These are phyloP conservation scores for Aureobasidium sp. DNA, from an alignment of 2,329 filamentous ascomycete species.

Conservation along the genomic window DNA sequence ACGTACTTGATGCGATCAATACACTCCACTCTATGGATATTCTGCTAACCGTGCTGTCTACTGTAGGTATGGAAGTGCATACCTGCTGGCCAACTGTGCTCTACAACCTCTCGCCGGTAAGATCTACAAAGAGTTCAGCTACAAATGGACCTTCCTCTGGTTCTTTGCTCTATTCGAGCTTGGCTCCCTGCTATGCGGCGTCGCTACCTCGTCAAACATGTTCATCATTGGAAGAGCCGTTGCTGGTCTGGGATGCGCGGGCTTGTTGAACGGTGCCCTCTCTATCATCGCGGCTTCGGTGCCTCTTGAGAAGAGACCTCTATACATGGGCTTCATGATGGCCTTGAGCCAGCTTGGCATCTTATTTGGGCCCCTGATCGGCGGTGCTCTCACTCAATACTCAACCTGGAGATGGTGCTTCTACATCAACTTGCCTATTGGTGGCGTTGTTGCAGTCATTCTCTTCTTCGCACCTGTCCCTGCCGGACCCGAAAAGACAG, in stretches of 20 bases:
- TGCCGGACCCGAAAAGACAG: conserved; percentile 14
- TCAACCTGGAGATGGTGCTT: conserved; percentile 29
- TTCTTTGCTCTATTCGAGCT: conserved; percentile 40
- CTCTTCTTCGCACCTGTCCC: conserved; percentile 29
- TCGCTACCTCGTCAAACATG: conserved; percentile 38
- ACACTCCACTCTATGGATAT: too few relatives aligned
- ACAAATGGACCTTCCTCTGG: conserved; percentile 40
- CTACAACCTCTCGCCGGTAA: conserved; percentile 40
- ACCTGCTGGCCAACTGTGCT: conserved; percentile 35
- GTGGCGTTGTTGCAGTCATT: conserved; percentile 26
- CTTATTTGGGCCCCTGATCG: conserved; percentile 30
- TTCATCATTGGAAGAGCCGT: conserved; percentile 49
- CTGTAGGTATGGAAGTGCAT: conserved; percentile 22
- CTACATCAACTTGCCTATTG: conserved; percentile 29
- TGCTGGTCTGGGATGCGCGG: conserved; percentile 45
- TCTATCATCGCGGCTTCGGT: conserved; percentile 40
- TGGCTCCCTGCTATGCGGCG: conserved; percentile 47
- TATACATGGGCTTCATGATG: conserved; percentile 29
- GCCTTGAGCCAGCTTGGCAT: conserved; percentile 31
- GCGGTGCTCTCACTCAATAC: conserved; percentile 30
- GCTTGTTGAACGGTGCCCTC: conserved; percentile 36
- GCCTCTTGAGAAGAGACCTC: conserved; percentile 36
- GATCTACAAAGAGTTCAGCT: conserved; percentile 50
- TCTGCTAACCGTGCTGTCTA: neutral
- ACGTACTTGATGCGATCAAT: too few relatives aligned